Evolutionary conservation across 2,329 filamentous ascomycete genomes (phyloP), one percentile per base, ranked within the genome.

Genomic region (Hypoxylon sp.): DNA sequence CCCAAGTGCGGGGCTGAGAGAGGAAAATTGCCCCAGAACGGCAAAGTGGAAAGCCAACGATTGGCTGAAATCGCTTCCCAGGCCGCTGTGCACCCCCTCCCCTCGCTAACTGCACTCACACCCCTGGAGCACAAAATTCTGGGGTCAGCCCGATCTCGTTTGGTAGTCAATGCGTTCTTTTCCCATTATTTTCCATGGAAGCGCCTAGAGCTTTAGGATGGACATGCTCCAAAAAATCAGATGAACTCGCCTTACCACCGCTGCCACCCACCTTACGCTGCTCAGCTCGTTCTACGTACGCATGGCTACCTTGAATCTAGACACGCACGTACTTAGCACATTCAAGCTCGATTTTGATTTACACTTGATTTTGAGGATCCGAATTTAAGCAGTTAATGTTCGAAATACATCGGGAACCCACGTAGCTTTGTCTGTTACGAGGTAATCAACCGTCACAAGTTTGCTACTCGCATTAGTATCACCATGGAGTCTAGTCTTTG

Each of bases 1-100:
- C 25, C 59, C 63, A 73, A 70, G 71, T 68, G 70, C 69, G 69
- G 72, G 68, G 66, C 66, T 48, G 69, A 58, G 19, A 66, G 45
- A 71, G 56, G 29, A 65, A 58, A 63, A 45, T 59, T 68, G 67
- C 63, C 68, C 71, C 61, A 73, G 70, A 70, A 61, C 34, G 70
- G 70, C 51, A 69, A 59, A 45, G 52, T 50, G 63, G 50, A 51
- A 63, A 55, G 63, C 53, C 43, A 37, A 16, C 70, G 65, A 73
- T 72, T 73, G 62, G 71, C 52, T 67, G 46, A 48, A 55, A 53
- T 57, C 30, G 21, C 21, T 60, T 56, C 4, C 29, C n/a, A 27
- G n/a, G 2, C 30, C 5, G 27, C 27, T 32, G 25, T n/a, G n/a
- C 34, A 51, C 32, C 39, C 51, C 30, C 25, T 51, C 41, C 45